Percentiles rank a stretch among this genome's conserved stretches.
These are phyloP conservation scores for Solanum sejunctum DNA, from an alignment of 257 asterid species.

Conservation along the genomic window DNA sequence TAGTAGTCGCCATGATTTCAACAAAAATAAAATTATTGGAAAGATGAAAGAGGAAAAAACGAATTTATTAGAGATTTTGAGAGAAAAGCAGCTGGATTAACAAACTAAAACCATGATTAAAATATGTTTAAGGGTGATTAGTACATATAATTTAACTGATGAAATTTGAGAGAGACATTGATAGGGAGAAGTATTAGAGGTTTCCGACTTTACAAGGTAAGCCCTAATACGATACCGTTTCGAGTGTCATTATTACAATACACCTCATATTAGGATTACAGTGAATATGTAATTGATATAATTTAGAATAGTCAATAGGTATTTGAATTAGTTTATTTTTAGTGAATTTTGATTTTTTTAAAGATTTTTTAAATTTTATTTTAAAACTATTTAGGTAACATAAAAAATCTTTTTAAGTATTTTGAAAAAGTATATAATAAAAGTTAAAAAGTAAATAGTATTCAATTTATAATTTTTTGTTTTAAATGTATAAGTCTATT, in stretches of 20 bases:
- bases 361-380: too few species aligned
- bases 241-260: neutral
- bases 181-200: neutral
- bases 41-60: neutral
- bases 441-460: too few species aligned
- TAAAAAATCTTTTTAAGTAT: too few species aligned
- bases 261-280: too few species aligned
- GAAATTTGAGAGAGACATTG: neutral
- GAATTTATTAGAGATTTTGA: neutral
- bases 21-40: neutral
- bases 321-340: too few species aligned
- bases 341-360: too few species aligned
- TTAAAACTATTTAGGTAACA: too few species aligned
- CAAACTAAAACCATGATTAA: neutral
- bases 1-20: conserved; percentile 53
- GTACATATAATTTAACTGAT: neutral
- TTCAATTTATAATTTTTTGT: too few species aligned
- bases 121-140: neutral
- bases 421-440: too few species aligned
- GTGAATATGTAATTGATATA: too few species aligned
- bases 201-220: neutral
- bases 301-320: too few species aligned
- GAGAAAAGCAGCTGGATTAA: neutral
- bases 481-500: too few species aligned
- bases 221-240: neutral